These are phyloP conservation scores for Eruca vesicaria DNA, from an alignment of 441 rosid genomes.

Conservation along the genomic window DNA sequence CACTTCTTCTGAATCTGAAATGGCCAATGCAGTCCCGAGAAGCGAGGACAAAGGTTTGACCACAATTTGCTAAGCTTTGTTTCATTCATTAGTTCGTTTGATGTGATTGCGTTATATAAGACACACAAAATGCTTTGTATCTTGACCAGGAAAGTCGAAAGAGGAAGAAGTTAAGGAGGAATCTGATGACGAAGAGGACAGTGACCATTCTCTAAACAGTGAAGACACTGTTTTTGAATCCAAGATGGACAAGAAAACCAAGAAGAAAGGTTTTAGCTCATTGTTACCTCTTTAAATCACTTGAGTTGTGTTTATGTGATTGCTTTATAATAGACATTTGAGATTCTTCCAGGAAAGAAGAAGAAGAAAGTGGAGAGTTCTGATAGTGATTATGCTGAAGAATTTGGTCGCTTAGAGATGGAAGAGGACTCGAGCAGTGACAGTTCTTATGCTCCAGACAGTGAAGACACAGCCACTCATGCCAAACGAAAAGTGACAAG, in stretches of 20 bases:
- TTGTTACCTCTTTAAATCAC: not conserved
- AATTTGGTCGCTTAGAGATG: not conserved
- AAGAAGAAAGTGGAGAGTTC: not conserved
- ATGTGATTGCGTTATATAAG: not conserved
- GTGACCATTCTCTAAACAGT: not conserved
- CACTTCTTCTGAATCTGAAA: not conserved
- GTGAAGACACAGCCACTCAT: constrained; percentile 1
- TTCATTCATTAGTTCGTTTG: not conserved
- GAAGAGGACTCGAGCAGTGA: constrained; percentile 15
- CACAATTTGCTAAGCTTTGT: not conserved
- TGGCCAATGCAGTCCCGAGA: not conserved
- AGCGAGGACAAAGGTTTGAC: constrained; percentile 17
- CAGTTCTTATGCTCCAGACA: constrained; percentile 3
- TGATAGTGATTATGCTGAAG: constrained; percentile 10
- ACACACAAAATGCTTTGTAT: not conserved
- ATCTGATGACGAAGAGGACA: not conserved
- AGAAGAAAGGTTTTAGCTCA: constrained; percentile 3
- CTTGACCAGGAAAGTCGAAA: constrained; percentile 14
- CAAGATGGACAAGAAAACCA: not conserved
- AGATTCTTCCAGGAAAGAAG: constrained; percentile 6
- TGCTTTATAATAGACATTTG: not conserved
- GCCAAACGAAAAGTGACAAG: constrained; percentile 6
- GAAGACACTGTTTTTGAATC: not conserved
- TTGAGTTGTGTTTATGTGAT: constrained; percentile 2
- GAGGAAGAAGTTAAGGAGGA: not conserved